Evolutionary conservation across 495 filamentous ascomycete genomes (phyloP), one percentile per base, ranked within the genome.

Genomic region (Barbatosphaeria neglecta): DNA sequence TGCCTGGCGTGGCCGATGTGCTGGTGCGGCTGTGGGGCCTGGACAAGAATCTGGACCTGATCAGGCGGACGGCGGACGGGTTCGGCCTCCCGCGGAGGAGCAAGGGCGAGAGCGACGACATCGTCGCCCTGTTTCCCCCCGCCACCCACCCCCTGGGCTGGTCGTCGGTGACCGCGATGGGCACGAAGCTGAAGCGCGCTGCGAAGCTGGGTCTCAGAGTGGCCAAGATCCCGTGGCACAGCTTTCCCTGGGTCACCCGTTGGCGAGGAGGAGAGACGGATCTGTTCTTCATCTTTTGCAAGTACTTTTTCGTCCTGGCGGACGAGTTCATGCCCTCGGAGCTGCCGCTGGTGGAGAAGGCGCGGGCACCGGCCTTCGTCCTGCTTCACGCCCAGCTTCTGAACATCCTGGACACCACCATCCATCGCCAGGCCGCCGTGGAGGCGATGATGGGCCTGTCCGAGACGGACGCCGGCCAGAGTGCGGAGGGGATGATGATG

Each of bases 221-320:
- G 6, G 68, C 77, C 31, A 79, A 83, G 55, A 84, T 95, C 22
- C 67, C 78, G 22, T 98, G 90, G 90, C 73, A 84, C 54, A 87
- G 90, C 4, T n/a, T n/a, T n/a, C 81, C 82, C 0, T 98, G 92
- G 92, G 67, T 83, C 5, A 75, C 78, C 23, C 78, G 88, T 42
- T 98, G 92, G 92, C 80, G 75, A 51, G 92, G 92, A 8, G 78
- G 81, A 16, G 92, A 98, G 51, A 94, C 84, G 11, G 92, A 96
- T 64, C 67, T 98, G 39, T 86, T 97, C 56, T 97, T 85, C 66
- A 82, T 95, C 15, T 98, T 98, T 62, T 79, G 82, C 62, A 96
- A 95, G 66, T 82, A 92, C 58, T 92, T 86, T 51, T 83, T 93
- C 59, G 80, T 90, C 39, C 66, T 98, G 6, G 76, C 84, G 33